Evolutionary conservation across 2,329 filamentous ascomycete genomes (phyloP).

Genomic region (Beauveria sp.): DNA sequence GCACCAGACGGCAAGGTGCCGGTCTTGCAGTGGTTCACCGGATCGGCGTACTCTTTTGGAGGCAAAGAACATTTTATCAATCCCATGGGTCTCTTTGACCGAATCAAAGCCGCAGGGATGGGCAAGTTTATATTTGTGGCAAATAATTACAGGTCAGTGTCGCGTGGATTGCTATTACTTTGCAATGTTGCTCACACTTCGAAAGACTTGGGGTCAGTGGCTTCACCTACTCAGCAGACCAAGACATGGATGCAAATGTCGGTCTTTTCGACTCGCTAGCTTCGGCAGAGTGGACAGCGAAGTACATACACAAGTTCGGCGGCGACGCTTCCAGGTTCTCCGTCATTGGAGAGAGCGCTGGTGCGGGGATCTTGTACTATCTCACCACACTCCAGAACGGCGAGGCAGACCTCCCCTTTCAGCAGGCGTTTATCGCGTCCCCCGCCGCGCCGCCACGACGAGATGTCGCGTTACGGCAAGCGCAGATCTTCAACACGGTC

Average conservation of each 20-base stretch:
- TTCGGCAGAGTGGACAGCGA: constrained; percentile 14
- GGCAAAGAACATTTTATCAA: constrained; percentile 16
- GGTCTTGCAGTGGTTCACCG: constrained; percentile 16
- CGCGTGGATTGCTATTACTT: too few species aligned
- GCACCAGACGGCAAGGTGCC: constrained; percentile 16
- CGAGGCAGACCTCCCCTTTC: constrained; percentile 29
- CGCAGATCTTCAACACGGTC: constrained; percentile 10
- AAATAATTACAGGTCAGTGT: constrained; percentile 17
- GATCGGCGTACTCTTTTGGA: constrained; percentile 17
- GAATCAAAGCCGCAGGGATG: constrained; percentile 8
- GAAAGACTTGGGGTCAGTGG: constrained; percentile 15
- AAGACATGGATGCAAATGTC: constrained; percentile 16
- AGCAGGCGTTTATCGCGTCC: constrained; percentile 15
- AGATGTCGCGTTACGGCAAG: constrained; percentile 10
- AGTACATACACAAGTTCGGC: constrained; percentile 45
- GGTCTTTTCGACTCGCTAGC: constrained; percentile 16
- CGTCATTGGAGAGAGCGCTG: constrained; percentile 43
- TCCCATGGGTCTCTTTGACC: constrained; percentile 16
- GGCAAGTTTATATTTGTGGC: constrained; percentile 16
- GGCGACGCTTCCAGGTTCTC: constrained; percentile 44
- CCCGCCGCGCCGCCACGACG: constrained; percentile 12
- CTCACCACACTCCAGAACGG: constrained; percentile 41
- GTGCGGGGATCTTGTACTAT: constrained; percentile 46
- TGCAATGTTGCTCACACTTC: background rate
- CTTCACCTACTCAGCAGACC: constrained; percentile 11